Conservation (phyloP, 148 eudicot species). For the Rhododendron mucronatum region DNA sequence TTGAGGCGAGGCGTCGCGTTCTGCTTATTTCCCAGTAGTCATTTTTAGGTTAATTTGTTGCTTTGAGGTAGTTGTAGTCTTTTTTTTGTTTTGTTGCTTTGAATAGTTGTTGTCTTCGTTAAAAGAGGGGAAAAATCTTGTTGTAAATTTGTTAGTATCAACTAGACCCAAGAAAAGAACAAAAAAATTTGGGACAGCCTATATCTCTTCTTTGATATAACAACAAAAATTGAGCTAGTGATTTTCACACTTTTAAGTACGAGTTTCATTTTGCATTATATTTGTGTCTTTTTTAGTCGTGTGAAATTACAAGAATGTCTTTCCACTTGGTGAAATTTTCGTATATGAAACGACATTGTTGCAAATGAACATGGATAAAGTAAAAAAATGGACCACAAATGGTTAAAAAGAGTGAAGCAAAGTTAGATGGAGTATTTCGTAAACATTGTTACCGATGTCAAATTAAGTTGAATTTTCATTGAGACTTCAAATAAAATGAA, state of each 20-base stretch:
- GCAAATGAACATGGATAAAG: too few species aligned
- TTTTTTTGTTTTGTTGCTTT: neutral
- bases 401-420: too few species aligned
- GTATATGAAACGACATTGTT: too few species aligned
- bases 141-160: neutral
- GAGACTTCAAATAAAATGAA: too few species aligned
- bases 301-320: neutral
- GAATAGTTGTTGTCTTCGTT: neutral
- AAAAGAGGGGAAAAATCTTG: neutral
- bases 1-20: neutral
- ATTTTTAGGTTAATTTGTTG: slow-evolving; percentile 2
- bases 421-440: too few species aligned
- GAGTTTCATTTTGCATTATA: too few species aligned
- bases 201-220: neutral
- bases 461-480: too few species aligned
- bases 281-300: too few species aligned
- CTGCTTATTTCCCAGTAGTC: neutral
- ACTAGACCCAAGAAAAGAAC: neutral
- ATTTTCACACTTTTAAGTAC: neutral
- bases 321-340: too few species aligned
- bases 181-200: neutral
- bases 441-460: too few species aligned
- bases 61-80: slow-evolving; percentile 7
- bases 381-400: too few species aligned
- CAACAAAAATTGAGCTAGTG: neutral